Evolutionary conservation across 495 filamentous ascomycete species (phyloP), one percentile per base, ranked within the genome.

Genomic region (Talaromyces trachyspermus): DNA sequence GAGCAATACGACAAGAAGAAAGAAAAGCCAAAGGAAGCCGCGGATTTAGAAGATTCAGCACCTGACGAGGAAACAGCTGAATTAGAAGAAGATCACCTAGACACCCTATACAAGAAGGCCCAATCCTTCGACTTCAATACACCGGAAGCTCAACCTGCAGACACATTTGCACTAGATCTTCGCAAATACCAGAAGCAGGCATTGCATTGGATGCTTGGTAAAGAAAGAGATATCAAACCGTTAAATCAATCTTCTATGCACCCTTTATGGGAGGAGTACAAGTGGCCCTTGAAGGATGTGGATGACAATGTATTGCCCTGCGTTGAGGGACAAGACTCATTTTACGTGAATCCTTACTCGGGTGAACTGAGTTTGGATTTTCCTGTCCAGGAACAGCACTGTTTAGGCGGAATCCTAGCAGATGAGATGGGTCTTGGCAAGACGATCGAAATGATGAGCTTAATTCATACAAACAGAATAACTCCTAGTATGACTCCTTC

Each of bases 281-380:
- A 56, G 11, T 98, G 89, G 88, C 92, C 94, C 1, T 70, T 68
- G 5, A 90, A 88, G 62, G 92, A 96, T 66, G 80, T 85, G 27
- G 88, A 97, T 48, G 88, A 89, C 52, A 76, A 85, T 39, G 77
- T 83, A 6, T 45, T 95, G 9, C 81, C 85, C 2, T 51, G 49
- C 15, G 73, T 90, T 14, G 64, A 72, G 7, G 75, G 72, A 12
- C 80, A 88, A 49, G 66, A 80, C 14, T 72, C 71, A 25, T 97
- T 98, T 60, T 98, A 96, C 57, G 83, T 96, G 53, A 97, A 97
- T 57, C 90, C 89, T 1, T 98, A 98, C 56, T 95, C 88, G 4
- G 92, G 94, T 12, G 92, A 97, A 53, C 67, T 98, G 32, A 94
- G 88, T n/a, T 67, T 97, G 1, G 77, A 90, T 3, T 98, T 97